These are phyloP conservation scores for Coniella vitis DNA, from an alignment of 2,329 filamentous ascomycete species.

Conservation along the genomic window DNA sequence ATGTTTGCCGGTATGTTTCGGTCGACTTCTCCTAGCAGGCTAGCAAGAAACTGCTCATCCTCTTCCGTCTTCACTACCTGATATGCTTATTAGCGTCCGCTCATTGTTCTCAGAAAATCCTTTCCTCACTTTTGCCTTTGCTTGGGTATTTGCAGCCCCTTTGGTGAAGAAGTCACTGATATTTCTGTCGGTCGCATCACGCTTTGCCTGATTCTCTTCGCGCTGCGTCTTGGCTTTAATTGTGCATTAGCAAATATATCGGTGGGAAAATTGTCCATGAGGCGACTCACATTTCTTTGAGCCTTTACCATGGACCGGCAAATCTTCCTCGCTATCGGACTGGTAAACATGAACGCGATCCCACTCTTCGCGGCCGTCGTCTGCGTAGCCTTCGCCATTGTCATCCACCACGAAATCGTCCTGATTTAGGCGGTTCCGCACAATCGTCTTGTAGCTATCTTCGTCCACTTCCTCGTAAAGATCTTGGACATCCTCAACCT, in stretches of 20 bases:
- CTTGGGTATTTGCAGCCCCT: slow-evolving; percentile 56
- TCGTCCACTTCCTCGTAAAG: slow-evolving; percentile 97
- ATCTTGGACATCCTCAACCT: slow-evolving; percentile 75
- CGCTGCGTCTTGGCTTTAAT: slow-evolving; percentile 70
- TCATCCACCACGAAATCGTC: slow-evolving; percentile 99
- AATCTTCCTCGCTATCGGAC: slow-evolving; percentile 70
- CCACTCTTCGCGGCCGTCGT: slow-evolving; percentile 95
- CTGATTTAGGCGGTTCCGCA: slow-evolving; percentile 78
- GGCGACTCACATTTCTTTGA: slow-evolving; percentile 43
- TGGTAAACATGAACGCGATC: slow-evolving; percentile 62
- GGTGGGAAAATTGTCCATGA: neutral
- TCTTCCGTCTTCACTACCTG: slow-evolving; percentile 74
- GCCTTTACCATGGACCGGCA: slow-evolving; percentile 37
- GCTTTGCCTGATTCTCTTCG: slow-evolving; percentile 78
- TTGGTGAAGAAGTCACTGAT: slow-evolving; percentile 94
- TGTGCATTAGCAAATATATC: neutral
- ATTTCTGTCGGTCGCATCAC: slow-evolving; percentile 80
- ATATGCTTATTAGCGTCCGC: slow-evolving; percentile 12
- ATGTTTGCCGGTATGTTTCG: slow-evolving; percentile 55
- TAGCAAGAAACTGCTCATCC: slow-evolving; percentile 80
- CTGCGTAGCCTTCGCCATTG: slow-evolving; percentile 93
- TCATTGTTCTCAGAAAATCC: neutral
- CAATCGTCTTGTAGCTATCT: slow-evolving; percentile 93
- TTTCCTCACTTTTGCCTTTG: slow-evolving; percentile 70
- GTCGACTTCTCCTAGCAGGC: slow-evolving; percentile 82